These are phyloP conservation scores for Exophiala bonariae DNA, from an alignment of 2,329 filamentous ascomycete genomes.

Conservation along the genomic window DNA sequence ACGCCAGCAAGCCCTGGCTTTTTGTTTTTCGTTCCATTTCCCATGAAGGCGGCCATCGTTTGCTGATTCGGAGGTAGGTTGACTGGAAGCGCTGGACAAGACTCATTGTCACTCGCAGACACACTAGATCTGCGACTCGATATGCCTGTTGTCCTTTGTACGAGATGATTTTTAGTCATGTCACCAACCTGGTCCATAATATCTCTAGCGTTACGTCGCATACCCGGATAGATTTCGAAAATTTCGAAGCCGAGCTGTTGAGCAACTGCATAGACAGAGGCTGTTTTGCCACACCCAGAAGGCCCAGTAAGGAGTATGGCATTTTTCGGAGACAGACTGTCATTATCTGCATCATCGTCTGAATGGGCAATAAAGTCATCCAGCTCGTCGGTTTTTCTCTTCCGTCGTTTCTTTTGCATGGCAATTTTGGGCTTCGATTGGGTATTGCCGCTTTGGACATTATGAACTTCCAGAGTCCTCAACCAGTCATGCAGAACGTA, in stretches of 20 bases:
- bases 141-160: constrained; percentile 47
- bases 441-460: constrained; percentile 64
- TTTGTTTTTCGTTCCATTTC: constrained; percentile 25
- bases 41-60: constrained; percentile 23
- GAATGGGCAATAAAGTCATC: constrained; percentile 79
- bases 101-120: constrained; percentile 11
- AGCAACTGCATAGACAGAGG: constrained; percentile 85
- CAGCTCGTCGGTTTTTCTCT: constrained; percentile 65
- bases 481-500: constrained; percentile 87
- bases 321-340: constrained; percentile 54
- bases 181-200: constrained; percentile 90
- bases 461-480: constrained; percentile 69
- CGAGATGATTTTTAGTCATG: constrained; percentile 94
- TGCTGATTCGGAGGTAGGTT: constrained; percentile 29
- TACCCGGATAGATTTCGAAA: constrained; percentile 89
- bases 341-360: constrained; percentile 72
- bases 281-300: constrained; percentile 88
- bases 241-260: constrained; percentile 90
- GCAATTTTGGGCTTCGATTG: constrained; percentile 26
- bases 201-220: constrained; percentile 82
- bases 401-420: constrained; percentile 59
- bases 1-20: constrained; percentile 20
- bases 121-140: constrained; percentile 23
- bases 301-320: constrained; percentile 86
- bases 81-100: constrained; percentile 19